These are phyloP conservation scores for Camellia granthamiana DNA, from an alignment of 148 eudicot genomes.

Conservation along the genomic window DNA sequence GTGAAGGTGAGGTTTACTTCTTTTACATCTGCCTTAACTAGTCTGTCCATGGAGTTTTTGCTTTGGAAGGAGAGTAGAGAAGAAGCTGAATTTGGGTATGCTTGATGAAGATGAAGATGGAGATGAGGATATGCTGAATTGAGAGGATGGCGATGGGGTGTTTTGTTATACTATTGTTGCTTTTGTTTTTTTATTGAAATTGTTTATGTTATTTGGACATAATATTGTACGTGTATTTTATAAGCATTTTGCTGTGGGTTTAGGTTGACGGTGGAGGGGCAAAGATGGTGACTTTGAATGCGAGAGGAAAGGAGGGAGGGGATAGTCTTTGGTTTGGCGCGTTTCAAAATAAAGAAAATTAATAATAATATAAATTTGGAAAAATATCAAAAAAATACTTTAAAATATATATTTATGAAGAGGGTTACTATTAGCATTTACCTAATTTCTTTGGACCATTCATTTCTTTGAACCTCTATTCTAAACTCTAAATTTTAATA, in stretches of 20 bases:
- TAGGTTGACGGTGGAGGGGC: not conserved
- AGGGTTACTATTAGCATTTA: too few relatives aligned
- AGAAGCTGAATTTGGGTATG: not conserved
- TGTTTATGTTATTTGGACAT: too few relatives aligned
- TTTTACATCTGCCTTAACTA: conserved; percentile 43
- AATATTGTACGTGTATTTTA: too few relatives aligned
- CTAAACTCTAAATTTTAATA: too few relatives aligned
- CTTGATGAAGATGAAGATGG: conserved; percentile 3
- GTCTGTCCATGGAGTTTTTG: conserved; percentile 39
- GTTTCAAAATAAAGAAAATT: too few relatives aligned
- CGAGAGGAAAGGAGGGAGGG: not conserved
- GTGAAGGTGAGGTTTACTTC: conserved; percentile 31
- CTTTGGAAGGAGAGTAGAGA: not conserved
- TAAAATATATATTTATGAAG: too few relatives aligned
- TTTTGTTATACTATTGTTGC: not conserved
- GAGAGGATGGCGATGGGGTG: not conserved
- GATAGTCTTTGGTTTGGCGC: not conserved
- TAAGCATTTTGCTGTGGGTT: not conserved
- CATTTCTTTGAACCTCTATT: too few relatives aligned
- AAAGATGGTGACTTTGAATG: not conserved
- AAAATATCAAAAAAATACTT: too few relatives aligned
- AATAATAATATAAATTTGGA: too few relatives aligned
- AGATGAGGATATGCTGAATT: not conserved
- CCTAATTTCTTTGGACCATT: too few relatives aligned
- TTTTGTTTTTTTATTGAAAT: not conserved